Evolutionary conservation across 2,329 filamentous ascomycete genomes (phyloP), one percentile per base, ranked within the genome.

Genomic region (Stachybotrys chlorohalonatus): DNA sequence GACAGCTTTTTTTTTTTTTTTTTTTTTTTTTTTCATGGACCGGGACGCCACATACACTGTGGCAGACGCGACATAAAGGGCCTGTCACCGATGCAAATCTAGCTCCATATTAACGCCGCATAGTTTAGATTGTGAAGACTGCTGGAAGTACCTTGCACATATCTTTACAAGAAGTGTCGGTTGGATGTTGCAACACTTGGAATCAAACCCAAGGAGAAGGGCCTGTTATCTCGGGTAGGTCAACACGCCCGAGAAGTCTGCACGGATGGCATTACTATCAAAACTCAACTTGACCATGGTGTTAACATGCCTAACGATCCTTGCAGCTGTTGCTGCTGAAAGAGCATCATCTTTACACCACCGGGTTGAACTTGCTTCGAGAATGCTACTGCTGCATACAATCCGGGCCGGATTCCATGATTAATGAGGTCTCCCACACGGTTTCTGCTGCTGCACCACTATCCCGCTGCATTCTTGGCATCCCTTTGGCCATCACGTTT

Each of bases 41-140:
- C 80, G 76, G 0, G 74, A 74, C 8, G 77, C 76, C 49, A 82
- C 64, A 63, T 82, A 83, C 31, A 84, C 75, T 6, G 70, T 81
- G 45, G 71, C 80, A 52, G 80, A 76, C 16, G 71, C 73, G 6
- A 68, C 62, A 62, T 83, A 84, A 9, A 84, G 70, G 8, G 83
- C 75, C 47, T 72, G 72, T 47, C 69, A 68, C 7, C 82, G 68
- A 55, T 81, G 76, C 51, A 75, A 73, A 9, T 80, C 80, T 2
- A 82, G 68, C 70, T 68, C 68, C 0, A 62, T 64, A 49, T 68
- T 68, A 30, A 66, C 61, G 31, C 68, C 68, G 1, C 68, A 83
- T 5, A 84, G 74, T 53, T 83, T 74, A 64, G 73, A 75, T 24
- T 24, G 24, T 24, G 24, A 24, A 24, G 24, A 24, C 24, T 24